These are phyloP conservation scores for Hypericum perforatum DNA, from an alignment of 345 rosid species.

Conservation along the genomic window DNA sequence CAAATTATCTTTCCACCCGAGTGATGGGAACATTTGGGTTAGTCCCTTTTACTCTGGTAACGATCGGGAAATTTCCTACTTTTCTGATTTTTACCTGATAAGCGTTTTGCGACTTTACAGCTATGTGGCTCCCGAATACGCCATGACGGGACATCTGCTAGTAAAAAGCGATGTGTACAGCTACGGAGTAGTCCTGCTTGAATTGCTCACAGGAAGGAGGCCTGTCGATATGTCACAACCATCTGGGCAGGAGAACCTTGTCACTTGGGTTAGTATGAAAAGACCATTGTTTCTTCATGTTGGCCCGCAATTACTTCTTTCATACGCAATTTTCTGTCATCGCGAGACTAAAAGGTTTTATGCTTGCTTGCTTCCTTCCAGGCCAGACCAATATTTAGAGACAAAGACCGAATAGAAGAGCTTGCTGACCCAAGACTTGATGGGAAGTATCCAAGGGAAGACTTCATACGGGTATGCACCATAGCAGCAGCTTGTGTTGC, in stretches of 20 bases:
- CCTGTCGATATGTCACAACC: conserved; percentile 99
- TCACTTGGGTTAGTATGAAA: conserved; percentile 72
- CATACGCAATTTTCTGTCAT: no score
- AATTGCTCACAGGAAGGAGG: conserved; percentile 84
- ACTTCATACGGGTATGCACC: conserved; percentile 83
- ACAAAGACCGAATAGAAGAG: conserved; percentile 84
- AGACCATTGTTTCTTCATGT: no score
- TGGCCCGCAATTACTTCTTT: no score
- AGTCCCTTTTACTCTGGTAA: conserved; percentile 19
- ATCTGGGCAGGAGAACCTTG: conserved; percentile 96
- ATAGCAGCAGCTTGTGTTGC: conserved; percentile 98
- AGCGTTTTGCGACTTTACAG: conserved; percentile 25
- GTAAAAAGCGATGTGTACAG: conserved; percentile 98
- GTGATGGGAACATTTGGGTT: conserved; percentile 99
- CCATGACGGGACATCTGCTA: conserved; percentile 97
- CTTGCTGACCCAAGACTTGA: conserved; percentile 71
- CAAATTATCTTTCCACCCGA: conserved; percentile 87
- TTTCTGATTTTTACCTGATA: not conserved
- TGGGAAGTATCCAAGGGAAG: conserved; percentile 86
- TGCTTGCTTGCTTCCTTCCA: conserved; percentile 23
- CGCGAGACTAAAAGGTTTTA: not conserved
- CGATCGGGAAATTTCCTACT: not conserved
- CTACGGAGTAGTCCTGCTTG: conserved; percentile 95
- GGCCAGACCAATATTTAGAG: conserved; percentile 95
- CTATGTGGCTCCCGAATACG: conserved; percentile 99